Percentiles rank a stretch among this genome's conserved stretches.
phyloP scores from a whole-genome alignment of 1,284 basidiomycete species.

The Wolfiporia cocos region DNA sequence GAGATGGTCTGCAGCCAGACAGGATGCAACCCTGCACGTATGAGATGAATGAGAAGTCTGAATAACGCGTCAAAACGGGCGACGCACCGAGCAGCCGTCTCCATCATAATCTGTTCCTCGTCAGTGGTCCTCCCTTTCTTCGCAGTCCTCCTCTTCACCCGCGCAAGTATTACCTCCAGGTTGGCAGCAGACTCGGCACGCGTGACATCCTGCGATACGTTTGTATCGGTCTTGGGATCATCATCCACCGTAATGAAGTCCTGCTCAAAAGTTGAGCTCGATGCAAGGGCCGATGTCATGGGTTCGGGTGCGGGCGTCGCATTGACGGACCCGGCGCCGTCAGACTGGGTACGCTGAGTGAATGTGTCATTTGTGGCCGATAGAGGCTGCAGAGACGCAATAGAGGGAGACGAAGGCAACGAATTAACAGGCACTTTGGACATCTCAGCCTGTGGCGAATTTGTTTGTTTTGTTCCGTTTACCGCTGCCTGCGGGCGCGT shows the following conservation, averaged over 20 bases:
- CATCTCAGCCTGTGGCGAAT: slow-evolving; percentile 36
- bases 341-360: neutral
- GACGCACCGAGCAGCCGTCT: slow-evolving; percentile 43
- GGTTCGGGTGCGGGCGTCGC: slow-evolving; percentile 11
- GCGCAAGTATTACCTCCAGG: slow-evolving; percentile 19
- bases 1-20: slow-evolving; percentile 56
- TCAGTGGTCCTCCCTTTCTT: slow-evolving; percentile 36
- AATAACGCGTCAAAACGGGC: no score
- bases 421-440: slow-evolving; percentile 36
- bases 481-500: slow-evolving; percentile 34
- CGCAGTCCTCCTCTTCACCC: slow-evolving; percentile 20
- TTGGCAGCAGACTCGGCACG: slow-evolving; percentile 12
- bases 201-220: neutral
- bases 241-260: slow-evolving; percentile 3
- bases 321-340: slow-evolving; percentile 7
- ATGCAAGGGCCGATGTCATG: slow-evolving; percentile 2
- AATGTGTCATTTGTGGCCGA: slow-evolving; percentile 5
- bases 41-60: no score
- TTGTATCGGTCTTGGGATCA: neutral
- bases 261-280: slow-evolving; percentile 5
- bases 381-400: slow-evolving; percentile 4
- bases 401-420: slow-evolving; percentile 27
- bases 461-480: slow-evolving; percentile 47
- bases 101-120: slow-evolving; percentile 38
- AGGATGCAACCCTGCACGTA: slow-evolving; percentile 42